Conservation (phyloP, 2,329 filamentous ascomycete species). For the Lasiodiplodia hormozganensis region DNA sequence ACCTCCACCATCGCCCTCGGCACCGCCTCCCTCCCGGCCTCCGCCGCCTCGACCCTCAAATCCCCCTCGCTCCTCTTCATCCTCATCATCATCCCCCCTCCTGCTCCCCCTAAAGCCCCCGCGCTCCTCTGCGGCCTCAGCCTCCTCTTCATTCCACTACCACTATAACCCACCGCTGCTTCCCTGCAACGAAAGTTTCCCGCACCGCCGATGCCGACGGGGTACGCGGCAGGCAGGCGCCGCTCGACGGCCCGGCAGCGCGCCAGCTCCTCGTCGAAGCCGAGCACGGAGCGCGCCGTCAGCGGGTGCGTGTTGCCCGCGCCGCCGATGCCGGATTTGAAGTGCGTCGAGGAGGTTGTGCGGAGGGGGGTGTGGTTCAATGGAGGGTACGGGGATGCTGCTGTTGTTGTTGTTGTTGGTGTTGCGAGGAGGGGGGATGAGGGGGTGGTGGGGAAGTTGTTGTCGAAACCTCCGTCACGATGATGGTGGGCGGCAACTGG, state of each 20-base stretch:
- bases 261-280: conserved; percentile 28
- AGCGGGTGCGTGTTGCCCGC: conserved; percentile 33
- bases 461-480: not conserved
- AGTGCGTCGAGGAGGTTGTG: conserved; percentile 22
- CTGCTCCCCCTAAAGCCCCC: not conserved
- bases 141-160: not conserved
- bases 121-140: not conserved
- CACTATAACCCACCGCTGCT: not conserved
- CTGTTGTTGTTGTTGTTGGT: not conserved
- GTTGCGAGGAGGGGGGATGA: not conserved
- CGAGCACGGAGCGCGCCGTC: conserved; percentile 6
- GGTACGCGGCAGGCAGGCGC: conserved; percentile 5
- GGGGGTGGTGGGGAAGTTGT: not conserved
- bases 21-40: not conserved
- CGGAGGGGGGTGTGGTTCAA: not conserved
- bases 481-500: not conserved
- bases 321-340: conserved; percentile 34
- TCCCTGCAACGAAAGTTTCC: conserved; percentile 32
- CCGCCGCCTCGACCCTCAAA: not conserved
- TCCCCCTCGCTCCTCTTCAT: conserved; percentile 2
- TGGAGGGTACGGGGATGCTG: not conserved
- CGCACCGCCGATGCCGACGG: conserved; percentile 34
- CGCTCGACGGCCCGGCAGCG: conserved; percentile 17
- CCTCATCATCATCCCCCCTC: not conserved
- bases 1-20: not conserved